Evolutionary conservation across 2,329 filamentous ascomycete genomes (phyloP), one percentile per base, ranked within the genome.

Genomic region (Ophiosphaerella narmari): DNA sequence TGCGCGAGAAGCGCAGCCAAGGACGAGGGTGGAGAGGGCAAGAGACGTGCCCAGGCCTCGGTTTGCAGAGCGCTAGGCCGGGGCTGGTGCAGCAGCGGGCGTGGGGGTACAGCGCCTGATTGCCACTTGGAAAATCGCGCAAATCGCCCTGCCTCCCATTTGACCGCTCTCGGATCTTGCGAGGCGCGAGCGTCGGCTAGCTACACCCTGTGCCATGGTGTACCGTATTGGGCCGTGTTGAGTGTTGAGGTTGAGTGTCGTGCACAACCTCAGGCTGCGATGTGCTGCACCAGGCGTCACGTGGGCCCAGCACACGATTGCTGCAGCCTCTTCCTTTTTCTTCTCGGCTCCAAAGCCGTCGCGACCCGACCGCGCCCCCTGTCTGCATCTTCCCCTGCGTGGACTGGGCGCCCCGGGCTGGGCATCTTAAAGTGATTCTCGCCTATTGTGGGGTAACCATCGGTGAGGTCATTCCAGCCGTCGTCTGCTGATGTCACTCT

Each of bases 1-100:
- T 44, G 54, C 51, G 48, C 57, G 48, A 51, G 48, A 55, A 50
- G 59, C 57, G 57, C 54, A 50, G 32, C 29, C 38, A 31, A 48
- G 37, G 48, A 48, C 49, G 45, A 41, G n/a, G n/a, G n/a, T n/a
- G n/a, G n/a, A n/a, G n/a, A n/a, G 39, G 46, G 44, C 39, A 24
- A 43, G 39, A 32, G 37, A 44, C 33, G 52, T 48, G 50, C 52
- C 55, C 50, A 43, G 46, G 43, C 33, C 37, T 38, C 21, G 24
- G 18, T 18, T 21, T 37, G 48, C 43, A 43, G 50, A 39, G 46
- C 47, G 46, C 46, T 54, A 56, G 38, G 29, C 41, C 34, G 24
- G 24, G 12, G 26, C 26, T 11, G 18, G 18, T 29, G 26, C 7
- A 8, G 26, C 26, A 29, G 26, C 26, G 9, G 41, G 21, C 41